Evolutionary conservation across 2,329 filamentous ascomycete genomes (phyloP), one percentile per base, ranked within the genome.

Genomic region (Colletotrichum tropicicola): DNA sequence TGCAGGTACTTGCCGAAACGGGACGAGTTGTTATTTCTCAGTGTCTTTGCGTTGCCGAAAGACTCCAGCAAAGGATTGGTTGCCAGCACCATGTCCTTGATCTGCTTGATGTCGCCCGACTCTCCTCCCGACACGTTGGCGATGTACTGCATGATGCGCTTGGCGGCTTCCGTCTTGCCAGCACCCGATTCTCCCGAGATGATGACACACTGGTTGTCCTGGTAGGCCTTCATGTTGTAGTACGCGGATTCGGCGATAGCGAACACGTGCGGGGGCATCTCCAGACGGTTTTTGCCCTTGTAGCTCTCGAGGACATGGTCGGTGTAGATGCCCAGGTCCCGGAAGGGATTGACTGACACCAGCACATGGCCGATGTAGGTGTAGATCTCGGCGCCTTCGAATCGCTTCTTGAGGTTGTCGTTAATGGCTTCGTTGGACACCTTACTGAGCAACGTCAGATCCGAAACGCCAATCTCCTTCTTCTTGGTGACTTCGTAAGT

Each of bases 201-300:
- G 79, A 99, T 99, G 71, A 99, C 95, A 82, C 96, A 98, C 79
- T 99, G 96, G 82, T 98, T 98, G 72, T 98, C 96, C 74, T 93
- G 93, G 85, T 99, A 99, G 48, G 94, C 95, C 79, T 98, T 98
- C 96, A 99, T 98, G 83, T 99, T 98, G 83, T 98, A 98, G 84
- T 99, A 99, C 59, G 94, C 80, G 7, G 95, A 92, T 80, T 99
- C 96, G 75, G 96, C 96, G 74, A 99, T 96, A 66, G 94, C 95
- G 78, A 98, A 99, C 71, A 99, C 96, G 79, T 99, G 96, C 8
- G 96, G 96, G 27, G 94, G 92, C 82, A 93, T 89, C 82, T 99
- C 96, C 70, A 99, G 87, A 70, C 96, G 90, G 82, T 99, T 99
- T 86, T 98, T 98, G 71, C 95, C 95, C 80, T 90, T 91, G 84